phyloP scores from a whole-genome alignment of 2,329 filamentous ascomycete species.

The Stagonosporopsis tanaceti region DNA sequence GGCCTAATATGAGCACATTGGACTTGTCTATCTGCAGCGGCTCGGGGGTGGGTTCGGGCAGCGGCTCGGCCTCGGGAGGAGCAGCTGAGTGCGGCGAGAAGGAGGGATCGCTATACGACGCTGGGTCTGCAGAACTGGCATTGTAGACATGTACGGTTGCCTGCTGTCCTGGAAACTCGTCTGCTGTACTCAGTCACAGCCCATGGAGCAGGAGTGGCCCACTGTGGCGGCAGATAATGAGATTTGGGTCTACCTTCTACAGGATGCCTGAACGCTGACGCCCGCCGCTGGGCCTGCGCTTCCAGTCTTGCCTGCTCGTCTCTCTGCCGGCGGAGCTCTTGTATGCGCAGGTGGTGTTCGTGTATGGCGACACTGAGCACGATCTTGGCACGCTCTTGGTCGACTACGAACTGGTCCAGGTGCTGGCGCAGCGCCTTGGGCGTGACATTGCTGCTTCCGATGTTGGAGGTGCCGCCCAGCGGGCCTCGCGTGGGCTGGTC shows the following conservation, averaged over 20 bases:
- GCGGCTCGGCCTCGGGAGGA: conserved; percentile 47
- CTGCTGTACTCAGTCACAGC: conserved; percentile 51
- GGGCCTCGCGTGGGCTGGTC: conserved; percentile 69
- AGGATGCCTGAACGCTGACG: conserved; percentile 74
- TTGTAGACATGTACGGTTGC: conserved; percentile 53
- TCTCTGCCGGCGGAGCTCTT: conserved; percentile 76
- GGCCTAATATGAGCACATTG: conserved; percentile 88
- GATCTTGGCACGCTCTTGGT: conserved; percentile 93
- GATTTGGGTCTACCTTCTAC: conserved; percentile 70
- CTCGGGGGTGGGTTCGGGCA: conserved; percentile 59
- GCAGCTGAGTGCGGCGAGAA: conserved; percentile 28
- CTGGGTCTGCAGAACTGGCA: conserved; percentile 22
- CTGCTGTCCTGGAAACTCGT: conserved; percentile 70
- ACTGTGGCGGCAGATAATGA: conserved; percentile 21
- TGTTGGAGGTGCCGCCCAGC: conserved; percentile 65
- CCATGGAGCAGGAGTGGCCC: conserved; percentile 16
- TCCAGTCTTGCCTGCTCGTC: conserved; percentile 79
- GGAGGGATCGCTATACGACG: conserved; percentile 25
- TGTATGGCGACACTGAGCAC: conserved; percentile 92
- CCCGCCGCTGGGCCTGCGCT: conserved; percentile 74
- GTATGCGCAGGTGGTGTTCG: conserved; percentile 92
- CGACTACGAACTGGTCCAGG: conserved; percentile 94
- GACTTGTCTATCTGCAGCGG: conserved; percentile 90
- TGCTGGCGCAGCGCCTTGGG: conserved; percentile 80
- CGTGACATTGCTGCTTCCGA: conserved; percentile 66